phyloP scores from a whole-genome alignment of 805 yeast species.

The Ogataea pilisensis region DNA sequence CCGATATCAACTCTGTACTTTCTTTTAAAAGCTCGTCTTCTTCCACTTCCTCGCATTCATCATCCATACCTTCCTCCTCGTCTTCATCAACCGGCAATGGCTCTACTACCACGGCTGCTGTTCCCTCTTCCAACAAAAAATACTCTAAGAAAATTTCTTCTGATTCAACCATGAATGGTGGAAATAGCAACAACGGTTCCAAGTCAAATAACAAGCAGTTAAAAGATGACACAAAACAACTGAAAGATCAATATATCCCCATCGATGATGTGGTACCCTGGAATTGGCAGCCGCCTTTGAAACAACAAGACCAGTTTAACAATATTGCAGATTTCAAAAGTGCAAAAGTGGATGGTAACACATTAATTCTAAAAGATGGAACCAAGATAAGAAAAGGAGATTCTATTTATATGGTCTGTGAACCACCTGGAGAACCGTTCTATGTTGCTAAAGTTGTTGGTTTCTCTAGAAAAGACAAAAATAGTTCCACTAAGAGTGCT shows the following conservation, averaged over 20 bases:
- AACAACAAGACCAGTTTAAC: constrained; percentile 38
- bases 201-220: too few relatives aligned
- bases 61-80: constrained; percentile 4
- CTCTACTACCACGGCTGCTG: not conserved
- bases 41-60: constrained; percentile 1
- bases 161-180: not conserved
- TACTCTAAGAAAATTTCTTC: constrained; percentile 1
- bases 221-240: not conserved
- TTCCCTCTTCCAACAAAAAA: constrained; percentile 1
- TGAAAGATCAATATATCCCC: constrained; percentile 18
- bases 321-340: constrained; percentile 37
- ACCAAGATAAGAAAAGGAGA: constrained; percentile 50
- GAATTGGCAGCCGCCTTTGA: constrained; percentile 49
- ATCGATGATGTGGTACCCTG: constrained; percentile 36
- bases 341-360: constrained; percentile 38
- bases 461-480: constrained; percentile 44
- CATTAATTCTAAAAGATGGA: constrained; percentile 37
- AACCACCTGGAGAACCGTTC: constrained; percentile 93
- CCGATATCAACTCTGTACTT: constrained; percentile 18
- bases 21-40: constrained; percentile 1
- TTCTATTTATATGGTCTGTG: constrained; percentile 77
- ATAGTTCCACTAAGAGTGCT: constrained; percentile 38
- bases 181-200: not conserved
- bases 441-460: constrained; percentile 83
- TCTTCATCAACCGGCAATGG: not conserved